phyloP scores from a whole-genome alignment of 139 green algal species.

The Nannochloris sp. region DNA sequence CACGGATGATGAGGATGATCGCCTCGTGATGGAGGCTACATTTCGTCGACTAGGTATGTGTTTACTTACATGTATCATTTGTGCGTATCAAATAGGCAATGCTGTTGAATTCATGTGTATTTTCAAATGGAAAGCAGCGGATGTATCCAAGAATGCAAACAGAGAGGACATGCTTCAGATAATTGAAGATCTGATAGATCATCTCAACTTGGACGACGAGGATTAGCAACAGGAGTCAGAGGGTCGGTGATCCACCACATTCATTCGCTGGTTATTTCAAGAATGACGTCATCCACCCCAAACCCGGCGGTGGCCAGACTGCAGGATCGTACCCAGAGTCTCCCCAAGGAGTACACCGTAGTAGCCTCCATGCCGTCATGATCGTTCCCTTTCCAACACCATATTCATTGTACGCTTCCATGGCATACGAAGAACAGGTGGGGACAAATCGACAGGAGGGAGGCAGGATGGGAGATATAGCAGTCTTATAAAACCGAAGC shows the following conservation, averaged over 20 bases:
- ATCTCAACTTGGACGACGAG: too few species aligned
- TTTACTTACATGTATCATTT: too few species aligned
- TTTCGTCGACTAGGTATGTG: neutral
- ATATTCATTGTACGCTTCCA: conserved; percentile 51
- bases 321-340: conserved; percentile 32
- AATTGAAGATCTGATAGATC: too few species aligned
- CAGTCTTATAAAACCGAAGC: conserved; percentile 58
- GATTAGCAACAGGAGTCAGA: too few species aligned
- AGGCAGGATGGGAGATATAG: conserved; percentile 63
- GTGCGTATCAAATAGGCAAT: too few species aligned
- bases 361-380: conserved; percentile 68
- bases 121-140: too few species aligned
- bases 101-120: too few species aligned
- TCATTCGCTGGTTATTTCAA: too few species aligned
- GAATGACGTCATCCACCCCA: neutral
- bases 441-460: conserved; percentile 69
- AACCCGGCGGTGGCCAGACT: conserved; percentile 32
- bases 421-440: conserved; percentile 51
- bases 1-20: neutral
- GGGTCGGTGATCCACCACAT: too few species aligned
- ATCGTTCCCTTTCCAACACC: conserved; percentile 50
- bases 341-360: conserved; percentile 65
- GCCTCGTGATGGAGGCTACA: neutral
- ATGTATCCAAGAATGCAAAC: too few species aligned
- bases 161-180: too few species aligned